Percentiles rank a stretch among this genome's conserved stretches.
These are phyloP conservation scores for Talaromyces sp. DNA, from an alignment of 2,329 filamentous ascomycete species.

Conservation along the genomic window DNA sequence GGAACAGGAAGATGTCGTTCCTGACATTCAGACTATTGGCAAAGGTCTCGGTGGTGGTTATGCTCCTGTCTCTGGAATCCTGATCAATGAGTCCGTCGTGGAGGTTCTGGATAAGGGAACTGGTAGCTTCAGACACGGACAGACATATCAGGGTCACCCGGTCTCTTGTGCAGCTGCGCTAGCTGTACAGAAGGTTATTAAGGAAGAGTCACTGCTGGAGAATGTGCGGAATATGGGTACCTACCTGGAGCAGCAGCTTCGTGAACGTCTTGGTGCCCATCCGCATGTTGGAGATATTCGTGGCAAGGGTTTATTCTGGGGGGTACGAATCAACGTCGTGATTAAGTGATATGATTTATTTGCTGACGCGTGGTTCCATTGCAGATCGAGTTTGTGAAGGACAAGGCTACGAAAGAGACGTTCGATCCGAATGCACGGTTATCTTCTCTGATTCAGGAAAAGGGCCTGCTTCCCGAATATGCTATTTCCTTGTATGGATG, in stretches of 20 bases:
- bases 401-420: constrained; percentile 57
- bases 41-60: constrained; percentile 64
- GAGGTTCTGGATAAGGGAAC: constrained; percentile 52
- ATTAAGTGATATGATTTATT: not conserved
- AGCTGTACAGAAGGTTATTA: constrained; percentile 63
- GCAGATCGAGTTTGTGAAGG: constrained; percentile 60
- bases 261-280: constrained; percentile 47
- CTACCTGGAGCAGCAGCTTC: constrained; percentile 47
- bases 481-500: constrained; percentile 67
- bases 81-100: constrained; percentile 55
- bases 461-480: constrained; percentile 47
- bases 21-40: constrained; percentile 63
- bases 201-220: constrained; percentile 58
- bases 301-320: constrained; percentile 62
- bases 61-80: constrained; percentile 57
- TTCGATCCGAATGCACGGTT: constrained; percentile 53
- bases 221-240: constrained; percentile 61
- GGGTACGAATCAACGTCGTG: constrained; percentile 43
- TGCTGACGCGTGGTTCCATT: not conserved
- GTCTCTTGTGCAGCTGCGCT: constrained; percentile 61
- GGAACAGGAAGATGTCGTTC: constrained; percentile 60
- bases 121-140: constrained; percentile 59
- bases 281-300: constrained; percentile 61
- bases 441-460: constrained; percentile 54
- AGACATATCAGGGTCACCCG: constrained; percentile 64